phyloP scores from a whole-genome alignment of 371 early-diverging fungal genomes.

The Rhizomucor pusillus region DNA sequence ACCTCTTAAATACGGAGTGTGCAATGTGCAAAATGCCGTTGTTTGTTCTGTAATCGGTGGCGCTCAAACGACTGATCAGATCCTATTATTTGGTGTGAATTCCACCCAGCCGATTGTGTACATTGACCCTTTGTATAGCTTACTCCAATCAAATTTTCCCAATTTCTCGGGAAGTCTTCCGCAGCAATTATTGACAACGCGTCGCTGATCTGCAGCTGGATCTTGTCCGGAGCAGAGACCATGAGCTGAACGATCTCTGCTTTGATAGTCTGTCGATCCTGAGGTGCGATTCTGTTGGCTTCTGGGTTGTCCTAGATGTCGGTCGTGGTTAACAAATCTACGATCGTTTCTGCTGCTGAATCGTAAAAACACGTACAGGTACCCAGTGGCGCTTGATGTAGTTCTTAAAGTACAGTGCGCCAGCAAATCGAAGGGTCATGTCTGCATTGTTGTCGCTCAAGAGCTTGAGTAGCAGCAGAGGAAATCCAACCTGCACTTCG shows the following conservation, averaged over 20 bases:
- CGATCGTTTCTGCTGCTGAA: not conserved
- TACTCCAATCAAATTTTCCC: conserved; percentile 84
- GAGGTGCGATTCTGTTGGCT: conserved; percentile 52
- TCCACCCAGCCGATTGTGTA: not conserved
- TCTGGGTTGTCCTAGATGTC: conserved; percentile 48
- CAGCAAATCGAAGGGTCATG: conserved; percentile 72
- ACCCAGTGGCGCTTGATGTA: conserved; percentile 88
- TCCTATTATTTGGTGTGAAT: conserved; percentile 39
- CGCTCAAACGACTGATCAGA: conserved; percentile 73
- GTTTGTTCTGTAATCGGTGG: conserved; percentile 78
- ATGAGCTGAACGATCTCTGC: conserved; percentile 79
- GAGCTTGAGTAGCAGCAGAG: conserved; percentile 69
- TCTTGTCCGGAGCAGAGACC: conserved; percentile 72
- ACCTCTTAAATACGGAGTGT: conserved; percentile 92
- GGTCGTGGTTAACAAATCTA: not conserved
- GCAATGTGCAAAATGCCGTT: conserved; percentile 91
- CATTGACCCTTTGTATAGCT: conserved; percentile 9
- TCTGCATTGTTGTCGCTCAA: conserved; percentile 59
- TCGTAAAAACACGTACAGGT: conserved; percentile 48
- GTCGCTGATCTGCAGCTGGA: conserved; percentile 91
- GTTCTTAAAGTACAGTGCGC: conserved; percentile 93
- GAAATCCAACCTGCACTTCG: conserved; percentile 73
- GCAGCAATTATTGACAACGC: conserved; percentile 89
- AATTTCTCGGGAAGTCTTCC: conserved; percentile 86
- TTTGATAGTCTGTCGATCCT: conserved; percentile 84